Percentiles rank a stretch among this genome's conserved stretches.
Conservation (phyloP, 768 basidiomycete genomes). For the Mycena filopes region DNA sequence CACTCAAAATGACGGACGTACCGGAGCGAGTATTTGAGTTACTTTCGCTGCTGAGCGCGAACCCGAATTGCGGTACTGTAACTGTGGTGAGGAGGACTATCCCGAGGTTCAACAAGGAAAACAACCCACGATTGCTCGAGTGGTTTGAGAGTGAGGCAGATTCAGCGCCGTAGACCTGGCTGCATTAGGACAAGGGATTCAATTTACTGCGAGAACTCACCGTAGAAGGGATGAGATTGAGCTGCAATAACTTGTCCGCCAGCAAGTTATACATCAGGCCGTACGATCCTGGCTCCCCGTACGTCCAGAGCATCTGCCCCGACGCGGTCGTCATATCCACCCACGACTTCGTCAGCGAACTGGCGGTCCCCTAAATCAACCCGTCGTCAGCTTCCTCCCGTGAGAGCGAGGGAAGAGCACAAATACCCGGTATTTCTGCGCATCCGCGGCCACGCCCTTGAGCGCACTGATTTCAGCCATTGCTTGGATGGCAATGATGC, state of each 20-base stretch:
- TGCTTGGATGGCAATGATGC: conserved; percentile 63
- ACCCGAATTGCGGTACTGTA: neutral
- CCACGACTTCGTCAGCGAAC: conserved; percentile 17
- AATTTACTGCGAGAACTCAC: conserved; percentile 12
- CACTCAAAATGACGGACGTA: conserved; percentile 14
- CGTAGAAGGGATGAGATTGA: conserved; percentile 47
- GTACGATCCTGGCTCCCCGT: conserved; percentile 42
- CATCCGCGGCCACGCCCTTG: conserved; percentile 38
- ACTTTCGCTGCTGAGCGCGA: conserved; percentile 8
- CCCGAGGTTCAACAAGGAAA: too few relatives aligned
- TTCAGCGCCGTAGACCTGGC: conserved; percentile 5
- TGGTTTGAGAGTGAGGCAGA: neutral
- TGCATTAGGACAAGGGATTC: neutral
- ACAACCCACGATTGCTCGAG: too few relatives aligned
- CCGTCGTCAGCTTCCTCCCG: too few relatives aligned
- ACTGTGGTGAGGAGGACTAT: neutral
- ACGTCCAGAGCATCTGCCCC: conserved; percentile 34
- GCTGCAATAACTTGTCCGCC: conserved; percentile 57
- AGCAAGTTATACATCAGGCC: conserved; percentile 64
- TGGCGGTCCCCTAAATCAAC: neutral
- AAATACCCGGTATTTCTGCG: conserved; percentile 42
- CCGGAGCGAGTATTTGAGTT: conserved; percentile 25
- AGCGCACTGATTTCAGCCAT: conserved; percentile 61
- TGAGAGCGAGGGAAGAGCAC: neutral
- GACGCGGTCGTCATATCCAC: conserved; percentile 18